Evolutionary conservation across 441 rosid species (phyloP).

Genomic region (Syzygium syzygioides): DNA sequence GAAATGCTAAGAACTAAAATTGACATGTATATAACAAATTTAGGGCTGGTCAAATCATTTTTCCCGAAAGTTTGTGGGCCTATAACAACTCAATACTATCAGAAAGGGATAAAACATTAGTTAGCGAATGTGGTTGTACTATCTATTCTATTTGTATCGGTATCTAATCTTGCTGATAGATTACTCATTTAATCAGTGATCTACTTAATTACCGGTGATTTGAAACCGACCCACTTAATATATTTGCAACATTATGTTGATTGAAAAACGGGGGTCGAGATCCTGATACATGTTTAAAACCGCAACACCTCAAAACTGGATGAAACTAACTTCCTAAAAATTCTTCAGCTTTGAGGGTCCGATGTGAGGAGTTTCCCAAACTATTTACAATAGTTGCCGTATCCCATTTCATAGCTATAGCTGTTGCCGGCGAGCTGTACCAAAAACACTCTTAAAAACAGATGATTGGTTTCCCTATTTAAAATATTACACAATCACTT

Average conservation of each 20-base stretch:
- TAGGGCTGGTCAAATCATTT: rapidly evolving
- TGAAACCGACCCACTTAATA: neutral
- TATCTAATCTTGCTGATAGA: neutral
- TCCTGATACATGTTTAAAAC: neutral
- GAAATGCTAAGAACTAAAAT: rapidly evolving
- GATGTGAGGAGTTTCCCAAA: neutral
- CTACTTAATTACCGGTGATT: neutral
- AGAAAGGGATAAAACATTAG: neutral
- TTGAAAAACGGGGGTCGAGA: neutral
- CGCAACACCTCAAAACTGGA: neutral
- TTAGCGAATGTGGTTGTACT: no score
- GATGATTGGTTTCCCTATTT: neutral
- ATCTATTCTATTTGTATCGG: neutral
- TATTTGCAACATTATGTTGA: neutral
- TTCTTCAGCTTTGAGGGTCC: neutral
- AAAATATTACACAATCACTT: no score
- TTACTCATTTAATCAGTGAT: neutral
- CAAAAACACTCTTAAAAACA: no score
- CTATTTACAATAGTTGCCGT: neutral
- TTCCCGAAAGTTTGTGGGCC: neutral
- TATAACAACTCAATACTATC: neutral
- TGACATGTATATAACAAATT: rapidly evolving
- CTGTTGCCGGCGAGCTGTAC: no score
- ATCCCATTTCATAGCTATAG: neutral
- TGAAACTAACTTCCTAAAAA: neutral